Percentiles rank a stretch among this genome's conserved stretches.
phyloP scores from a whole-genome alignment of 1,139 yeast species.

The Candida frijolesensis region DNA sequence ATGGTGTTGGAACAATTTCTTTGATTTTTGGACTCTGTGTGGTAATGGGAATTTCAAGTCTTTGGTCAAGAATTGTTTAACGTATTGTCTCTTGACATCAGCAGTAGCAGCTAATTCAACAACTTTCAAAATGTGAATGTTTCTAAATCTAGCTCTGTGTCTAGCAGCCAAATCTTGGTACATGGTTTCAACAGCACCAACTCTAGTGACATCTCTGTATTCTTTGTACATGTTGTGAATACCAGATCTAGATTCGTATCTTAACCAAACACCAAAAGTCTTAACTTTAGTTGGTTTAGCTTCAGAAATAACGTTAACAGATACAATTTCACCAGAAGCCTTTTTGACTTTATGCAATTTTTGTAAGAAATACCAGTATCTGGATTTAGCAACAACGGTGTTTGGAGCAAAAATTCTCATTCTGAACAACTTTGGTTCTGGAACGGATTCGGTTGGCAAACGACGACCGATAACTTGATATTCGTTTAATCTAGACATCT shows the following conservation, averaged over 20 bases:
- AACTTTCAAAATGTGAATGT: conserved; percentile 97
- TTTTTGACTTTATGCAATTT: conserved; percentile 99
- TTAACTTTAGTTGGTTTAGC: conserved; percentile 98
- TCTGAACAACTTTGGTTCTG: conserved; percentile 99
- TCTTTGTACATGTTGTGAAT: conserved; percentile 99
- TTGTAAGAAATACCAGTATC: conserved; percentile 99
- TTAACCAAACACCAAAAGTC: conserved; percentile 99
- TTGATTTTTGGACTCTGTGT: conserved; percentile 95
- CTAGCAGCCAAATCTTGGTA: conserved; percentile 99
- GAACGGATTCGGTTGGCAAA: conserved; percentile 98
- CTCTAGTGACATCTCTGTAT: conserved; percentile 99
- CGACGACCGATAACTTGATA: conserved; percentile 99
- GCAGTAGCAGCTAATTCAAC: conserved; percentile 97
- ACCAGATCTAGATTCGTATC: conserved; percentile 99
- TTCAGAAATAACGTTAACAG: conserved; percentile 90
- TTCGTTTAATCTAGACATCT: conserved; percentile 93
- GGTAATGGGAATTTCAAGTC: conserved; percentile 99
- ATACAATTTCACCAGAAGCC: conserved; percentile 98
- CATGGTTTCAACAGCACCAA: conserved; percentile 97
- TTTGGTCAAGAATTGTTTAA: conserved; percentile 94
- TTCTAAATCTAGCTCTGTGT: conserved; percentile 99
- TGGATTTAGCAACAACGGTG: conserved; percentile 98
- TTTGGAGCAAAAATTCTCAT: conserved; percentile 99
- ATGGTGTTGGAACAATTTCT: conserved; percentile 85
- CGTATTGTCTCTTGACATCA: conserved; percentile 99